Evolutionary conservation across 495 filamentous ascomycete genomes (phyloP).

Genomic region (Neurospora sp.): DNA sequence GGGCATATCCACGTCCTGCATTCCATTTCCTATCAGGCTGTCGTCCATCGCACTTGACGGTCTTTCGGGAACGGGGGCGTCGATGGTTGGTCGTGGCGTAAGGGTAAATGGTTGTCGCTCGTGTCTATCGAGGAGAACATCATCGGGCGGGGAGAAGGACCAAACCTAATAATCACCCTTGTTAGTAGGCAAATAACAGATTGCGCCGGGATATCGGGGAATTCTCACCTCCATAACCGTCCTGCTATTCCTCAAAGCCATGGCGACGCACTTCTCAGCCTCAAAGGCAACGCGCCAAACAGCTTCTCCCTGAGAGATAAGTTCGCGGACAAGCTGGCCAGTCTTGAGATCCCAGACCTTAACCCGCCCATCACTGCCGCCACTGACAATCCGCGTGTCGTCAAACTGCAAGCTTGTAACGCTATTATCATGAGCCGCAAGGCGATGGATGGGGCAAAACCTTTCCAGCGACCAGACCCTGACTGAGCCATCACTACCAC

Average conservation of each 20-base stretch:
- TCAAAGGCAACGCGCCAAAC: conserved; percentile 98
- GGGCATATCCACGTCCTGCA: conserved; percentile 36
- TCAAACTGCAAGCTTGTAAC: conserved; percentile 97
- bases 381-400: conserved; percentile 84
- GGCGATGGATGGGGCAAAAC: conserved; percentile 80
- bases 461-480: conserved; percentile 88
- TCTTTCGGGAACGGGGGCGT: conserved; percentile 25
- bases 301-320: conserved; percentile 80
- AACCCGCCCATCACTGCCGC: conserved; percentile 89
- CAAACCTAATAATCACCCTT: conserved; percentile 52
- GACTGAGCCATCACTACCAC: conserved; percentile 90
- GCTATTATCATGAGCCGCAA: conserved; percentile 97
- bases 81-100: conserved; percentile 24
- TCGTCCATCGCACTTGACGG: conserved; percentile 33
- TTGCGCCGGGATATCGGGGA: conserved; percentile 2
- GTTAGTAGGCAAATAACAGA: not conserved
- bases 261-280: conserved; percentile 93
- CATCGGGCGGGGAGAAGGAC: conserved; percentile 81
- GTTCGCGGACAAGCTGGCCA: conserved; percentile 80
- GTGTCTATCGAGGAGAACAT: conserved; percentile 40
- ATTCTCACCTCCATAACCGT: conserved; percentile 91
- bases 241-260: conserved; percentile 69
- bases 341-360: conserved; percentile 95
- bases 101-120: conserved; percentile 23
- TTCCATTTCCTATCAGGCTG: conserved; percentile 12